Conservation (phyloP, 352 stramenopile genomes). For the Pilasporangium apinafurcum region DNA sequence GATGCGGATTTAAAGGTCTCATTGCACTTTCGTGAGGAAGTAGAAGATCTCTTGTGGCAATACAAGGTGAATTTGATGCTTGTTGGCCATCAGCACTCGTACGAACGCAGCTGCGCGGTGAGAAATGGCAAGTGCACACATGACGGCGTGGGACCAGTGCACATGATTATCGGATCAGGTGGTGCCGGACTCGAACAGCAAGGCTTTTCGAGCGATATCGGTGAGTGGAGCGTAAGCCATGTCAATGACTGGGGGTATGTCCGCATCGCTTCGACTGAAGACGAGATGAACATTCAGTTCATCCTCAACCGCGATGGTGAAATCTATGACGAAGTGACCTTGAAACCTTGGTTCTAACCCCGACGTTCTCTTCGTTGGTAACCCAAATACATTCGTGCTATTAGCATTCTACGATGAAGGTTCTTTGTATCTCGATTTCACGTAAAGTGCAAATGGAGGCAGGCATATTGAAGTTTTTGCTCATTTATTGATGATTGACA, state of each 20-base stretch:
- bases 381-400: not conserved
- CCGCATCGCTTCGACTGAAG: constrained; percentile 49
- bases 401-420: not conserved
- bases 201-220: constrained; percentile 58
- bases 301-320: constrained; percentile 74
- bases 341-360: constrained; percentile 41
- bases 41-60: constrained; percentile 86
- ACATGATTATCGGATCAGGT: constrained; percentile 84
- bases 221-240: constrained; percentile 76
- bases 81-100: constrained; percentile 90
- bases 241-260: constrained; percentile 77
- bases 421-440: not conserved
- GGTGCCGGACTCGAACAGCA: constrained; percentile 64
- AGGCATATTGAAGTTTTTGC: no score
- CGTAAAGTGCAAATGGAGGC: no score
- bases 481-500: no score
- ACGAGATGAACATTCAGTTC: constrained; percentile 71
- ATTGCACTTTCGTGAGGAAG: constrained; percentile 75
- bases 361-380: not conserved
- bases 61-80: constrained; percentile 90
- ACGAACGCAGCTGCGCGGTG: constrained; percentile 87
- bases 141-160: constrained; percentile 69
- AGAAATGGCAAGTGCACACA: constrained; percentile 59
- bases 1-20: constrained; percentile 62
- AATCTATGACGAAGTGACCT: constrained; percentile 71